Conservation (phyloP, 768 basidiomycete genomes). For the Rhodosporidiobolus odoratus region DNA sequence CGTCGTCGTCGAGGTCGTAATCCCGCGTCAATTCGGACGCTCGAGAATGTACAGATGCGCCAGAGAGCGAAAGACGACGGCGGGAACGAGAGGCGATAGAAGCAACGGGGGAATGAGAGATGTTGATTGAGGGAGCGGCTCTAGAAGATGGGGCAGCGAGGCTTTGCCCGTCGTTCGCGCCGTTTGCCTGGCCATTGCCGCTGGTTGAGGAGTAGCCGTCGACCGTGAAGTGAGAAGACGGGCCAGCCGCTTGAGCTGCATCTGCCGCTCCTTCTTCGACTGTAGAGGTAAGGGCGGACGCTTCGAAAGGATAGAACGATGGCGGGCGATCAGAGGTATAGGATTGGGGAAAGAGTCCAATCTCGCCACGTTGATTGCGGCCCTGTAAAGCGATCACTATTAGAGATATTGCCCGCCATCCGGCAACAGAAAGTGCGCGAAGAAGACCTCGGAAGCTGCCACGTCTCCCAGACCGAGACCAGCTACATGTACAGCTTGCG, state of each 20-base stretch:
- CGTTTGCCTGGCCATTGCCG: background rate
- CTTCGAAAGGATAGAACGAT: background rate
- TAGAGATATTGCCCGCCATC: too few species aligned
- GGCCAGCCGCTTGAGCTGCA: background rate
- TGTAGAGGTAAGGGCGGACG: background rate
- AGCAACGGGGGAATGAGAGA: background rate
- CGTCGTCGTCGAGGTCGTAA: constrained; percentile 47
- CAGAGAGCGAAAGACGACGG: constrained; percentile 50
- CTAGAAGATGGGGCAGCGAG: too few species aligned
- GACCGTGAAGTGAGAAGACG: background rate
- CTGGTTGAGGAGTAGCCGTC: background rate
- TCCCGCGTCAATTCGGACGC: constrained; percentile 68
- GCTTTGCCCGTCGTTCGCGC: background rate
- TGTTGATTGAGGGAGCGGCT: background rate
- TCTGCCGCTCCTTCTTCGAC: background rate
- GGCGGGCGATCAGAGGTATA: constrained; percentile 64
- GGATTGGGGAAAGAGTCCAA: constrained; percentile 84
- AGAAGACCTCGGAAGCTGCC: too few species aligned
- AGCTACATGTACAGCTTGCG: too few species aligned
- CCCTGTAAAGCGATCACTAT: constrained; percentile 54
- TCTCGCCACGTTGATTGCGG: constrained; percentile 69
- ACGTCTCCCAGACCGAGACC: too few species aligned
- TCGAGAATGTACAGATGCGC: constrained; percentile 58
- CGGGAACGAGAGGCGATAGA: constrained; percentile 55
- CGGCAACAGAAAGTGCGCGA: too few species aligned